These are phyloP conservation scores for Larix kaempferi DNA, from an alignment of 75 land plant species.

Conservation along the genomic window DNA sequence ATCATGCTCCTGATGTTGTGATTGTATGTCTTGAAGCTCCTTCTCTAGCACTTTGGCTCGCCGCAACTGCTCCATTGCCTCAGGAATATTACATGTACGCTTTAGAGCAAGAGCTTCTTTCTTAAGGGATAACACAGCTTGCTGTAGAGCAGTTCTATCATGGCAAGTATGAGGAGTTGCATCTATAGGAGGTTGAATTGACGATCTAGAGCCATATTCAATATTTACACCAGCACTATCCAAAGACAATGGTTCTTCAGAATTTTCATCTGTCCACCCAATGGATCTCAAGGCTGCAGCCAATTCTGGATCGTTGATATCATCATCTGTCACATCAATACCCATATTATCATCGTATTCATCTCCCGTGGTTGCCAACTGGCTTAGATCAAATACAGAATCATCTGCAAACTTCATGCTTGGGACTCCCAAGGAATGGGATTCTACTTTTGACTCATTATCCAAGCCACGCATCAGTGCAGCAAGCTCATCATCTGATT, in stretches of 20 bases:
- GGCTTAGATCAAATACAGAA: too few species aligned
- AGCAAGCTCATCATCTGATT: slow-evolving; percentile 83
- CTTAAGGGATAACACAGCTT: slow-evolving; percentile 47
- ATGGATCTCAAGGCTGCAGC: slow-evolving; percentile 74
- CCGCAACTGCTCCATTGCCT: slow-evolving; percentile 55
- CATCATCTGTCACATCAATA: slow-evolving; percentile 77
- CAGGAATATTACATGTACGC: slow-evolving; percentile 55
- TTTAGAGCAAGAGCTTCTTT: slow-evolving; percentile 56
- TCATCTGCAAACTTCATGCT: slow-evolving; percentile 26
- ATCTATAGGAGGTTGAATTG: slow-evolving; percentile 18
- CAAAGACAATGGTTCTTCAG: not conserved
- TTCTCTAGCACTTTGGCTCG: slow-evolving; percentile 68
- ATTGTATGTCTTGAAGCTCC: slow-evolving; percentile 33
- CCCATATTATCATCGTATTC: slow-evolving; percentile 37
- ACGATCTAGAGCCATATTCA: not conserved
- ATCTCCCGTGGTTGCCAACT: slow-evolving; percentile 52
- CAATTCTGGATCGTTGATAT: slow-evolving; percentile 84
- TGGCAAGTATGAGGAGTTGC: slow-evolving; percentile 17
- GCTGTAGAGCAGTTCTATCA: slow-evolving; percentile 22
- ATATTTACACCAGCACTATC: not conserved
- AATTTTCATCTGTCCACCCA: slow-evolving; percentile 80
- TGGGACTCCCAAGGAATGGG: not conserved
- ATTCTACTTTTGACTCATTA: slow-evolving; percentile 32
- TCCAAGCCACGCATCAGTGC: slow-evolving; percentile 60
- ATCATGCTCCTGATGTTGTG: slow-evolving; percentile 10